phyloP scores from a whole-genome alignment of 2,329 filamentous ascomycete species.

The Neodidymelliopsis sp. region DNA sequence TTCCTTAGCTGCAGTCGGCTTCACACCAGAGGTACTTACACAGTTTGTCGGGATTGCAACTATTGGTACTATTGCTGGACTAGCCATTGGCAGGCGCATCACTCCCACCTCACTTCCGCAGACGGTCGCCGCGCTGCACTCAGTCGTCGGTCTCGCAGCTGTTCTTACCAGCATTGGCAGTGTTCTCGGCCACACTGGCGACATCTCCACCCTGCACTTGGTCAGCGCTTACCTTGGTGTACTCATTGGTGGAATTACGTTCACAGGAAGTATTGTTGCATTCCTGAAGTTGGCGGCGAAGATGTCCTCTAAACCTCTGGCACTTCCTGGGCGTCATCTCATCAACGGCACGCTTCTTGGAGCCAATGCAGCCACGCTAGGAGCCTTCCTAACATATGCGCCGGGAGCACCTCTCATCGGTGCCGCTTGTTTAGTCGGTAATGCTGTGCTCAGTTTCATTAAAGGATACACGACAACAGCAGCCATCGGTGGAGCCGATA shows the following conservation, averaged over 20 bases:
- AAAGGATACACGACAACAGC: slow-evolving; percentile 90
- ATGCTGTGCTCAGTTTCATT: slow-evolving; percentile 78
- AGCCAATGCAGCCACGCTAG: slow-evolving; percentile 82
- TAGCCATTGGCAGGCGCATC: slow-evolving; percentile 83
- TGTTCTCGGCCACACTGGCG: slow-evolving; percentile 76
- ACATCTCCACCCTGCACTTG: slow-evolving; percentile 80
- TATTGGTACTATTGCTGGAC: slow-evolving; percentile 72
- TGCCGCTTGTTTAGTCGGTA: slow-evolving; percentile 78
- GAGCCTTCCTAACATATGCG: slow-evolving; percentile 81
- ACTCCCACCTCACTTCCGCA: slow-evolving; percentile 89
- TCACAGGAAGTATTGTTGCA: slow-evolving; percentile 88
- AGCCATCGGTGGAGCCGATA: slow-evolving; percentile 91
- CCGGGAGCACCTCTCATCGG: slow-evolving; percentile 81
- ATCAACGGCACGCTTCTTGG: slow-evolving; percentile 79
- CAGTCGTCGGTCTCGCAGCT: slow-evolving; percentile 86
- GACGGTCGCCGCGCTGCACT: slow-evolving; percentile 87
- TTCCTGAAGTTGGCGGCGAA: slow-evolving; percentile 85
- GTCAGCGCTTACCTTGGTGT: slow-evolving; percentile 88
- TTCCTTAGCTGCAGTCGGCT: slow-evolving; percentile 81
- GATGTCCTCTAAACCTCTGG: slow-evolving; percentile 79
- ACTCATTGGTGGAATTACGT: slow-evolving; percentile 84
- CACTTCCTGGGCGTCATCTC: slow-evolving; percentile 75
- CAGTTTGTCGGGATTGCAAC: slow-evolving; percentile 82
- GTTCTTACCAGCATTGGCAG: slow-evolving; percentile 89
- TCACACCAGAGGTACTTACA: slow-evolving; percentile 77